Conservation (phyloP, 129 eudicot species). For the Rutidosis leptorrhynchoides region DNA sequence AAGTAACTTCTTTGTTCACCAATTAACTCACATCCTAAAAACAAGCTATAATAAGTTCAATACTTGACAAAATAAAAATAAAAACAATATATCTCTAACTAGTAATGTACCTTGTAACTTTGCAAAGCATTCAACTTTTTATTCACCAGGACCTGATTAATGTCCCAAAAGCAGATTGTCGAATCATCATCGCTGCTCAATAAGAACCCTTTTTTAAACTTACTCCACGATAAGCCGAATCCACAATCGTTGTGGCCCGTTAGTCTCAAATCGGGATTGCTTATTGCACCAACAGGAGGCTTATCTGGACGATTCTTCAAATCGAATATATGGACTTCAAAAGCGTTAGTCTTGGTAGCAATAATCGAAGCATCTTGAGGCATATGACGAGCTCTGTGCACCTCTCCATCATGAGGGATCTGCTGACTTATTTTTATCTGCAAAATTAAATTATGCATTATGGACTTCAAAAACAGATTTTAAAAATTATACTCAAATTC, state of each 20-base stretch:
- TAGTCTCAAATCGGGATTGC: constrained; percentile 83
- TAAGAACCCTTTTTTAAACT: constrained; percentile 62
- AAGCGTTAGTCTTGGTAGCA: constrained; percentile 71
- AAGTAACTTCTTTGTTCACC: not conserved
- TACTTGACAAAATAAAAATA: too few species aligned
- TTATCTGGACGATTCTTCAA: constrained; percentile 68
- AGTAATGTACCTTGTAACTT: constrained; percentile 55
- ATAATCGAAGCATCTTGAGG: constrained; percentile 70
- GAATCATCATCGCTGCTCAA: constrained; percentile 83
- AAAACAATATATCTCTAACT: not conserved
- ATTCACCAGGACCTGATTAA: constrained; percentile 54
- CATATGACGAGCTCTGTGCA: constrained; percentile 85
- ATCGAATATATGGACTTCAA: constrained; percentile 69
- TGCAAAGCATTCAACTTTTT: constrained; percentile 64
- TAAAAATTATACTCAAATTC: not conserved
- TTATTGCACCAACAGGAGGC: constrained; percentile 62
- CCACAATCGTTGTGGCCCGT: constrained; percentile 72
- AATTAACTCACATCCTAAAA: not conserved
- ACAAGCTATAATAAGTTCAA: not conserved
- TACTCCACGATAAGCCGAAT: constrained; percentile 93
- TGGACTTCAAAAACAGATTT: not conserved
- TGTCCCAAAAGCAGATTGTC: constrained; percentile 87
- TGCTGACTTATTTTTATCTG: constrained; percentile 80
- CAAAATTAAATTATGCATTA: not conserved
- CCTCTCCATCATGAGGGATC: constrained; percentile 88